Base-by-base conservation (phyloP, 2,329 filamentous ascomycete genomes). In the Fusarium nurragi region DNA sequence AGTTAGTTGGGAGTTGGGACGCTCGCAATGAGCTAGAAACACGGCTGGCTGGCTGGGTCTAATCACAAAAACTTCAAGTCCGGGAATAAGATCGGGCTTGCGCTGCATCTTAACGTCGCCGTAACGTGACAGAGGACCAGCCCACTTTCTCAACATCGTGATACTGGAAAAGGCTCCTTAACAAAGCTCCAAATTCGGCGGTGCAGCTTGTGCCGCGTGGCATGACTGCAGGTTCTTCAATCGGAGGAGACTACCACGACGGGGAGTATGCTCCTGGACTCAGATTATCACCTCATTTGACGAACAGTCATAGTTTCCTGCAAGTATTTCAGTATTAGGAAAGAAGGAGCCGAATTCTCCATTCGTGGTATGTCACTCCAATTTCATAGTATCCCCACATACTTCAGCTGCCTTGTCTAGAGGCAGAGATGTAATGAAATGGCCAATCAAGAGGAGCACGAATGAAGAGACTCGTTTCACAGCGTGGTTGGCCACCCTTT, bases 321-420 rank as follows among this genome's bases (percentile, higher is more conserved):
- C 44, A 57, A 26, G 32, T 37, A 44, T 30, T 48, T 47, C 34
- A 34, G 21, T 9, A 40, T 44, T 19, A 32, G 26, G 48, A 64
- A 64, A 53, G 30, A 51, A 34, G 16, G 21, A 39, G n/a, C 41
- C 12, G 37, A 18, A 28, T 10, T 39, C 44, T n/a, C 21, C 9
- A 34, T n/a, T 30, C 34, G 26, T 47, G 47, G 43, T 14, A 60
- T 60, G 58, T 60, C 58, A 67, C 21, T 54, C 46, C 36, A 46
- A 54, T 60, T 59, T 54, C 52, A 38, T n/a, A 26, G 26, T 37
- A 48, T 47, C 58, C 37, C 63, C 63, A 67, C 63, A 46, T 48
- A 25, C 22, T 46, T 43, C 38, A 26, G 21, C 38, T 34, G 18
- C 26, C 14, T 34, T 26, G 28, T 28, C 19, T 45, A 21, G 32